These are phyloP conservation scores for Silene coronaria DNA, from an alignment of 179 eudicot genomes.

Conservation along the genomic window DNA sequence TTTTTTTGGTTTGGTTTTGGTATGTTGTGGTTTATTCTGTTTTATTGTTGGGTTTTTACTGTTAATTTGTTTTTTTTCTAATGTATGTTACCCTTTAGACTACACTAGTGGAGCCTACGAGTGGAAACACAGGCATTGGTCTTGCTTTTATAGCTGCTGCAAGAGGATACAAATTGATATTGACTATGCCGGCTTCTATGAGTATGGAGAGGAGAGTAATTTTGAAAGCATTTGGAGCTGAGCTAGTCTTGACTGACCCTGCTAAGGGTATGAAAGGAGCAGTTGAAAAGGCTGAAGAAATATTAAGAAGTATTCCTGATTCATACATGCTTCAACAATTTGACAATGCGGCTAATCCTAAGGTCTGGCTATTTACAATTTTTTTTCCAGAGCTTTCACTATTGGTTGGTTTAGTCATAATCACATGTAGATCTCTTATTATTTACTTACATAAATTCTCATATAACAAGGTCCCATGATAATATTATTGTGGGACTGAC, in stretches of 20 bases:
- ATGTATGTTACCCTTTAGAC: conserved; percentile 39
- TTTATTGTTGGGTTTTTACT: not conserved
- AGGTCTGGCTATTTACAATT: conserved; percentile 45
- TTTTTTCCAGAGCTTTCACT: not conserved
- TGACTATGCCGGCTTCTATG: conserved; percentile 95
- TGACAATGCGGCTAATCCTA: conserved; percentile 95
- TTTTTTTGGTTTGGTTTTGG: too few relatives aligned
- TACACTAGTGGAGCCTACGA: conserved; percentile 86
- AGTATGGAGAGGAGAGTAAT: conserved; percentile 92
- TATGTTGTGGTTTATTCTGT: not conserved
- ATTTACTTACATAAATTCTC: not conserved
- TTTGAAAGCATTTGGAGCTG: conserved; percentile 94
- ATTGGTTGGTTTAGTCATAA: not conserved
- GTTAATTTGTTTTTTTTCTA: too few relatives aligned
- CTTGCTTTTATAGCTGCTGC: conserved; percentile 94
- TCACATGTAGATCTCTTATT: not conserved
- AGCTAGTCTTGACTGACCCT: conserved; percentile 81
- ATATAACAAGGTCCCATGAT: not conserved
- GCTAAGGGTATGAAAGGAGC: conserved; percentile 92
- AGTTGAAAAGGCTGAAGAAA: conserved; percentile 84
- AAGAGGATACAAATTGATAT: conserved; percentile 78
- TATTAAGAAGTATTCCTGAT: conserved; percentile 59
- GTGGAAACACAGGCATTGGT: conserved; percentile 98
- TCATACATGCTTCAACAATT: conserved; percentile 94
- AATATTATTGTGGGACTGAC: not conserved